These are phyloP conservation scores for Boletus subcaerulescens DNA, from an alignment of 768 basidiomycete genomes.

Conservation along the genomic window DNA sequence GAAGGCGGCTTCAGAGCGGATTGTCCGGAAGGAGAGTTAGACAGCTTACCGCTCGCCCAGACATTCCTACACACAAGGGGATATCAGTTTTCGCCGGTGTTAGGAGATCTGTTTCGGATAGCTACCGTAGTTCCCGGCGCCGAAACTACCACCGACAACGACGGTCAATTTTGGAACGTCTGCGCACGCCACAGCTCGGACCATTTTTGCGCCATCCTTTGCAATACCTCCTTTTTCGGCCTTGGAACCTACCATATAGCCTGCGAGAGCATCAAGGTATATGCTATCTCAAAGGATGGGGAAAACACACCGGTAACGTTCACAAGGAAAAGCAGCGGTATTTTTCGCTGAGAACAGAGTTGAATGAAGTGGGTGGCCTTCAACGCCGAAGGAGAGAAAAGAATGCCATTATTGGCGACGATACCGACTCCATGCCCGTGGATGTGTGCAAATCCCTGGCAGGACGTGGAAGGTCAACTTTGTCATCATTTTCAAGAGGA, in stretches of 20 bases:
- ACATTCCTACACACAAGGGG: constrained; percentile 62
- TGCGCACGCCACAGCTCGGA: constrained; percentile 89
- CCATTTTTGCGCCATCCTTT: constrained; percentile 95
- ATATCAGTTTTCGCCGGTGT: constrained; percentile 9
- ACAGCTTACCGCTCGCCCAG: constrained; percentile 78
- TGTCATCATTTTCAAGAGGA: not conserved
- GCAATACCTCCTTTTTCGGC: constrained; percentile 94
- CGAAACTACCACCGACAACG: constrained; percentile 89
- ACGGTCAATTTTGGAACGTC: constrained; percentile 95
- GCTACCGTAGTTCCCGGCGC: constrained; percentile 92
- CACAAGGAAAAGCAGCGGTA: constrained; percentile 89
- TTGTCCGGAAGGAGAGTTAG: not conserved
- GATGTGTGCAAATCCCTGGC: constrained; percentile 81
- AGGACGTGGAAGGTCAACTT: constrained; percentile 7
- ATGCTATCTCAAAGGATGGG: not conserved
- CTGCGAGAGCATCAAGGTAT: constrained; percentile 31
- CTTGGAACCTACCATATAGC: constrained; percentile 96
- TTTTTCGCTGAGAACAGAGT: constrained; percentile 85
- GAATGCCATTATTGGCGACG: constrained; percentile 90
- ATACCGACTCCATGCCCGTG: constrained; percentile 91
- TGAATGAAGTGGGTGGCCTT: constrained; percentile 97
- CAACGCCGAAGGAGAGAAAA: constrained; percentile 89
- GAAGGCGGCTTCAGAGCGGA: constrained; percentile 2
- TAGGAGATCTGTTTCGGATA: constrained; percentile 2
- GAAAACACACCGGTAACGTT: constrained; percentile 75